These are phyloP conservation scores for Dinochytrium kinnereticum DNA, from an alignment of 371 early-diverging fungal species.

Conservation along the genomic window DNA sequence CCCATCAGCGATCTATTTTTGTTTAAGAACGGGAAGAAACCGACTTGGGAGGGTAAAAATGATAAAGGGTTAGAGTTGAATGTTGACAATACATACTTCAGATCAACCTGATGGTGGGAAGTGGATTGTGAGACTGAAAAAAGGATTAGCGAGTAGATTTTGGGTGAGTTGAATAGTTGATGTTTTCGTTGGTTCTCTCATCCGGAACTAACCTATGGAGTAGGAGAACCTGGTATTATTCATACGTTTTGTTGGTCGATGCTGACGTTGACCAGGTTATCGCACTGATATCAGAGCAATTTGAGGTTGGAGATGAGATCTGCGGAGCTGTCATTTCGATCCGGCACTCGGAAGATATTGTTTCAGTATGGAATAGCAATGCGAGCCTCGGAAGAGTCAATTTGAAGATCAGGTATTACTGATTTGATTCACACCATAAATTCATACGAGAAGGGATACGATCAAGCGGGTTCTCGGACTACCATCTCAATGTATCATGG, in stretches of 20 bases:
- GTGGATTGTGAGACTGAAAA: slow-evolving; percentile 95
- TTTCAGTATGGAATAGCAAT: slow-evolving; percentile 93
- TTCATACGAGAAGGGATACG: slow-evolving; percentile 72
- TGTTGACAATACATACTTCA: slow-evolving; percentile 16
- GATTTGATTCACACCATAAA: too few species aligned
- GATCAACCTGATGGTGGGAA: slow-evolving; percentile 93
- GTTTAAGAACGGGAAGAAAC: slow-evolving; percentile 94
- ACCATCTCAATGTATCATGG: slow-evolving; percentile 88
- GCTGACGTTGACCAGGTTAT: slow-evolving; percentile 60
- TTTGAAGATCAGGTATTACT: slow-evolving; percentile 81
- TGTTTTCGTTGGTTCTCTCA: not conserved
- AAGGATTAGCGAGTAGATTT: slow-evolving; percentile 90
- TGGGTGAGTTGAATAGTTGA: slow-evolving; percentile 80
- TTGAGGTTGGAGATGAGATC: slow-evolving; percentile 87
- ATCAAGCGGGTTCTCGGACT: slow-evolving; percentile 83
- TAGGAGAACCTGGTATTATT: slow-evolving; percentile 39
- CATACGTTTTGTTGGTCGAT: not conserved
- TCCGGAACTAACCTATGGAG: not conserved
- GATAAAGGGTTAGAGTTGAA: too few species aligned
- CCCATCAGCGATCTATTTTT: slow-evolving; percentile 93
- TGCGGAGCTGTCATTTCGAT: slow-evolving; percentile 96
- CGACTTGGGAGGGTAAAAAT: slow-evolving; percentile 96
- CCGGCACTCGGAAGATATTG: slow-evolving; percentile 90
- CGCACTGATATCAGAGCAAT: slow-evolving; percentile 92
- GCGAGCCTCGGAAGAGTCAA: slow-evolving; percentile 84